Percentiles rank a stretch among this genome's conserved stretches.
Conservation (phyloP, 805 yeast species). For the Hanseniaspora valbyensis region DNA sequence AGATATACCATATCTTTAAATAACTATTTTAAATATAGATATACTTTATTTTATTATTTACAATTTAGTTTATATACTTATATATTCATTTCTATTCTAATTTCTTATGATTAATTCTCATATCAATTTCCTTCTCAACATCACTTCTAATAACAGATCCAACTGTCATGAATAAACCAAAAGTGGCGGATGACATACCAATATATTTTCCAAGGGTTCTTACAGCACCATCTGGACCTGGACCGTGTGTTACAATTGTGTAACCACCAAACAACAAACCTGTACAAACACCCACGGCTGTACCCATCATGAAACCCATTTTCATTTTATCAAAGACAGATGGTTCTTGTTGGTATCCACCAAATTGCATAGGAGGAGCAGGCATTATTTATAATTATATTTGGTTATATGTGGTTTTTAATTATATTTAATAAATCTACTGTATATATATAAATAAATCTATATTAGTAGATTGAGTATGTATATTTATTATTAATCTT, state of each 20-base stretch:
- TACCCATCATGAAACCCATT: constrained; percentile 98
- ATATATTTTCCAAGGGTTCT: constrained; percentile 94
- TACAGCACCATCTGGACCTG: constrained; percentile 97
- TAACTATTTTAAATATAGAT: no score
- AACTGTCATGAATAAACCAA: constrained; percentile 91
- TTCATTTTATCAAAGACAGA: constrained; percentile 92
- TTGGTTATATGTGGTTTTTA: neutral
- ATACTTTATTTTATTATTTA: no score
- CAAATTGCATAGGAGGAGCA: constrained; percentile 54
- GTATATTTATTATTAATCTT: no score
- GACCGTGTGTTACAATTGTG: constrained; percentile 81
- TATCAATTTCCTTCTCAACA: constrained; percentile 24
- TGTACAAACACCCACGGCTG: constrained; percentile 70
- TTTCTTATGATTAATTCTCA: constrained; percentile 17
- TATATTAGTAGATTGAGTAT: no score
- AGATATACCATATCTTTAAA: no score
- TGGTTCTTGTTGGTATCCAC: constrained; percentile 53
- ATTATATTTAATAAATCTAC: neutral
- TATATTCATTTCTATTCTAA: no score
- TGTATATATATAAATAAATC: neutral
- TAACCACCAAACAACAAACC: constrained; percentile 92
- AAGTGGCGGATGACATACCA: constrained; percentile 91
- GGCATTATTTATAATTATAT: neutral
- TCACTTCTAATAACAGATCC: constrained; percentile 88
- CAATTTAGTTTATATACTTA: no score